Evolutionary conservation across 805 yeast species (phyloP), one percentile per base, ranked within the genome.

Genomic region (Monosporozyma yasuniensis): DNA sequence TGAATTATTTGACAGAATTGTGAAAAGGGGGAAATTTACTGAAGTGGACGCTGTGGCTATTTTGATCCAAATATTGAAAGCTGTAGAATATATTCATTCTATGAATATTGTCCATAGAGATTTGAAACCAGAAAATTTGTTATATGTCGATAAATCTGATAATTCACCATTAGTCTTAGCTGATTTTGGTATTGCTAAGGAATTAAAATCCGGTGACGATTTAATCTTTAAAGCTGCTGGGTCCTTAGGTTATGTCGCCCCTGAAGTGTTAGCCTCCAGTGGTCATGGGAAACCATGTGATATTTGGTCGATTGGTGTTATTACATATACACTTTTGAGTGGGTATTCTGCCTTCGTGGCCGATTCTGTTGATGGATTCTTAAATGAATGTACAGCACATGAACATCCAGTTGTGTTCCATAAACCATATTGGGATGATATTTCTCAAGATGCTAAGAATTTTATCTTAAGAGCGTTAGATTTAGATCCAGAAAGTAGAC

Each of bases 221-320:
- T 70, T 78, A 52, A 71, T 87, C 51, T 80, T 76, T 28, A 72
- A 83, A 19, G 82, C 86, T 37, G 96, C 96, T 0, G 98, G 98
- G 0, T 86, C 96, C 1, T 82, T 87, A 67, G 98, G 99, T 1
- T 91, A 91, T 65, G 96, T 96, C 30, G 98, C 98, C 0, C 99
- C 99, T 0, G 99, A 91, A 63, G 89, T 91, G 7, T 75, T 91
- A 34, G 69, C 81, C 38, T 81, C 86, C 11, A 72, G 74, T 38
- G 98, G 96, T 8, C 96, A 91, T 68, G 96, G 96, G 41, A 87
- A 86, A 60, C 91, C 96, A 1, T 91, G 96, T 68, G 99, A 91
- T 65, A 78, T 91, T 49, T 91, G 99, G 99, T 85, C 96, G 1
- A 64, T 91, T 39, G 99, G 99, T 38, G 96, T 91, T 7, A 87